These are phyloP conservation scores for Aquilaria yunnanensis DNA, from an alignment of 345 rosid species.

Conservation along the genomic window DNA sequence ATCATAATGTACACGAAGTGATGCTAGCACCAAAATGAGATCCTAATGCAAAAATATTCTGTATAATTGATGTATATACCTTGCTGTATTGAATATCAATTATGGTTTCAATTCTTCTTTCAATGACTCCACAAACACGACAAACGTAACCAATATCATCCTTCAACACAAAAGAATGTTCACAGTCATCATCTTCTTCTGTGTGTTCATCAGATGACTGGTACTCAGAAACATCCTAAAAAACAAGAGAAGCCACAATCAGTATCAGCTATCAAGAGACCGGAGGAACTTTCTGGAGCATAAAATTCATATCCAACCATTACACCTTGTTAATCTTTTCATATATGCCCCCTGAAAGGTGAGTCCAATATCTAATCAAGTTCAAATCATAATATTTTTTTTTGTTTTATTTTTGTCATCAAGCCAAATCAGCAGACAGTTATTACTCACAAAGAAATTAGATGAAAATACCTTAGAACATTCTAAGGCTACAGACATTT, in stretches of 20 bases:
- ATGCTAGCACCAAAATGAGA: too few species aligned
- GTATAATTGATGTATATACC: constrained; percentile 27
- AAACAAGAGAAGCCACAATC: constrained; percentile 16
- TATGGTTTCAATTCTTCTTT: constrained; percentile 64
- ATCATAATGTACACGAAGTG: too few species aligned
- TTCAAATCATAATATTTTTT: too few species aligned
- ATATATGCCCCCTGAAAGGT: too few species aligned
- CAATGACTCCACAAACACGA: constrained; percentile 74
- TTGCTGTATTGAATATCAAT: constrained; percentile 73
- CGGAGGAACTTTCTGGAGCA: neutral
- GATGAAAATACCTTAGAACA: constrained; percentile 46
- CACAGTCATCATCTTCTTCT: constrained; percentile 58
- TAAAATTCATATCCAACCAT: neutral
- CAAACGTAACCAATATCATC: constrained; percentile 97
- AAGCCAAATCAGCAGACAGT: constrained; percentile 1
- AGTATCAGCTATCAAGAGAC: neutral
- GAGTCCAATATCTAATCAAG: too few species aligned
- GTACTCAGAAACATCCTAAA: constrained; percentile 45
- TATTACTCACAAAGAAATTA: neutral
- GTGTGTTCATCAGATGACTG: constrained; percentile 34
- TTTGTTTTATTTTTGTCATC: constrained; percentile 1
- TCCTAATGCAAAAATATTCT: too few species aligned
- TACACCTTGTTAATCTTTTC: too few species aligned
- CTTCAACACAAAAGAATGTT: constrained; percentile 69
- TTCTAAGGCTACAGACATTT: constrained; percentile 64